Base-by-base conservation (phyloP, 768 basidiomycete species). In the Podaxis sp. region DNA sequence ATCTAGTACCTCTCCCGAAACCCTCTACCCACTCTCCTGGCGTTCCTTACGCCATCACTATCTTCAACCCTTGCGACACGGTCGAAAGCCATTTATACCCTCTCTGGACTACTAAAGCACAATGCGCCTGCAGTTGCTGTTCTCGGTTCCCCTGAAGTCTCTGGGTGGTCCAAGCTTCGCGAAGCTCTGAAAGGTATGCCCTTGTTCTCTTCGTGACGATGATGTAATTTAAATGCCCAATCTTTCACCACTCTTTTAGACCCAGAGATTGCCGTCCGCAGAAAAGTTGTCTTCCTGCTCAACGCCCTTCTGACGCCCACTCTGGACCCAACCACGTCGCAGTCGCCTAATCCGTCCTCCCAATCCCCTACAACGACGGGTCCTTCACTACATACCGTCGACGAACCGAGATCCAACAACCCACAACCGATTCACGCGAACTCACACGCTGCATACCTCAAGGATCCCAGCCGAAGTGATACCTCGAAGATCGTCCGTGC, bases 21-120 rank as follows among this genome's bases (percentile, higher is more conserved):
- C 44, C 93, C 94, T 0, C 76, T 96, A 2, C 80, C 87, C 1
- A 74, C 78, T 2, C 75, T 96, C 12, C 73, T 91, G 5, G 77
- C 82, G 12, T 87, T 87, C 70, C 81, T 95, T 36, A 75, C 79
- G 0, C 81, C 87, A 0, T 77, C 83, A 10, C 66, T 74, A 5
- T 75, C 75, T 8, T 79, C 79, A 17, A 81, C 89, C 0, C 66
- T 84, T 1, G 77, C 82, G 54, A 80, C 81, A 11, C 83, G 91
- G n/a, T 84, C 90, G 17, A 93, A 93, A 74, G 93, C 89, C 1
- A 80, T 95, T 38, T 96, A 96, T 71, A 76, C 87, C 0, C 77
- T 96, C 10, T 95, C 92, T 0, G 90, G 90, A 0, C 69, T 91
- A 0, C 73, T 95, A 55, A 93, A 91, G 72, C 92, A 95, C 73